Conservation (phyloP, 108 stramenopile genomes). For the Schizochytrium sp. region DNA sequence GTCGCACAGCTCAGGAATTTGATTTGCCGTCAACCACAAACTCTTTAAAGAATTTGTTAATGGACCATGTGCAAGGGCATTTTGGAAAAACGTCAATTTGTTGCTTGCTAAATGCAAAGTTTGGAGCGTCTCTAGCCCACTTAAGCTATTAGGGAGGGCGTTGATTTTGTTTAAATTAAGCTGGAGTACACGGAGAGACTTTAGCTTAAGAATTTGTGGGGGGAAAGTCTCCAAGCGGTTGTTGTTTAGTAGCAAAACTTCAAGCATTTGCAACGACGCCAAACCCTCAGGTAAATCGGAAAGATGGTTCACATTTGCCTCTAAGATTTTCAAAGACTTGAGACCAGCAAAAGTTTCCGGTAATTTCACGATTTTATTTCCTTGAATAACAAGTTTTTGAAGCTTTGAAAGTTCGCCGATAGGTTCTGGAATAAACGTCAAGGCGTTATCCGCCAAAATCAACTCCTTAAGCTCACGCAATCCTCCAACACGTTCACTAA, state of each 20-base stretch:
- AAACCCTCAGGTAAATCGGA: not conserved
- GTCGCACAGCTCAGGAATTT: conserved; percentile 49
- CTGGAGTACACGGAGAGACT: conserved; percentile 1
- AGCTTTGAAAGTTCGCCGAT: not conserved
- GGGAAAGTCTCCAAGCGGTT: not conserved
- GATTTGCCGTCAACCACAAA: conserved; percentile 29
- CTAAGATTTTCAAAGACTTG: not conserved
- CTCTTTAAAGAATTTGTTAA: not conserved
- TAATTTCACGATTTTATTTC: not conserved
- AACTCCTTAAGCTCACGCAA: not conserved
- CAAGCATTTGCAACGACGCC: not conserved
- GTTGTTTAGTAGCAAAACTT: conserved; percentile 14
- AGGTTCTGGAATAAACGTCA: not conserved
- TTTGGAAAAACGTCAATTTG: not conserved
- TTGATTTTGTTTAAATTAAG: not conserved
- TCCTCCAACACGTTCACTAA: not conserved
- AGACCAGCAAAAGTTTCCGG: conserved; percentile 1
- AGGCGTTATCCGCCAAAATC: conserved; percentile 3
- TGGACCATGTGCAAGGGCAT: not conserved
- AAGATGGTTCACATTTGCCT: conserved; percentile 27
- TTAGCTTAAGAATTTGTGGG: not conserved
- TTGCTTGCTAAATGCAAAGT: conserved; percentile 29
- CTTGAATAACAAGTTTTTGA: not conserved
- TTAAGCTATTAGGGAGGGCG: not conserved
- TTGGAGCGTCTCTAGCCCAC: not conserved